Percentiles rank a stretch among this genome's conserved stretches.
These are phyloP conservation scores for Linum tenue DNA, from an alignment of 345 rosid genomes.

Conservation along the genomic window DNA sequence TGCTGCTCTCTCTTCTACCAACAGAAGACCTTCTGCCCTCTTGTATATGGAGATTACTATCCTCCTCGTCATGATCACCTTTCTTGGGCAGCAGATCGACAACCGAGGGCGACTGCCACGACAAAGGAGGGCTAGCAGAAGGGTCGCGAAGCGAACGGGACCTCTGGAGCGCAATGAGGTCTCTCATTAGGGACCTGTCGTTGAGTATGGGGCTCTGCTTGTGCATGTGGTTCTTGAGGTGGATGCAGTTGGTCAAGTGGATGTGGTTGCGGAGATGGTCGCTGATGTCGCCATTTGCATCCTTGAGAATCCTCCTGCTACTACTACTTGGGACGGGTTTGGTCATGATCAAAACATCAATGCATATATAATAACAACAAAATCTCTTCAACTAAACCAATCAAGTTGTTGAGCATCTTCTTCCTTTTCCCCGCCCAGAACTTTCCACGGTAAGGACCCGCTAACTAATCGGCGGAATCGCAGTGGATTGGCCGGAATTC, in stretches of 20 bases:
- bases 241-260: slow-evolving; percentile 92
- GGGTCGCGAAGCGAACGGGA: slow-evolving; percentile 90
- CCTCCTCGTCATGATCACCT: slow-evolving; percentile 31
- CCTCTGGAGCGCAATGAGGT: slow-evolving; percentile 78
- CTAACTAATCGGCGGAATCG: no score
- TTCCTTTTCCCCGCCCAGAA: background rate
- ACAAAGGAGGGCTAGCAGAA: slow-evolving; percentile 76
- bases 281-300: slow-evolving; percentile 74
- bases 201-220: slow-evolving; percentile 77
- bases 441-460: background rate
- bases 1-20: slow-evolving; percentile 38
- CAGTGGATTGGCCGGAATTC: background rate
- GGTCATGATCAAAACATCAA: slow-evolving; percentile 55
- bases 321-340: slow-evolving; percentile 37
- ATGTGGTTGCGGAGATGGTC: slow-evolving; percentile 95
- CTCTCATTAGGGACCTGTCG: slow-evolving; percentile 83
- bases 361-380: slow-evolving; percentile 11
- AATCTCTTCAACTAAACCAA: slow-evolving; percentile 9
- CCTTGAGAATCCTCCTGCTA: slow-evolving; percentile 64
- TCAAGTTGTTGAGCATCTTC: background rate
- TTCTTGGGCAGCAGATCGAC: slow-evolving; percentile 55
- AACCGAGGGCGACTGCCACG: slow-evolving; percentile 77
- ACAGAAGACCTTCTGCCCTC: slow-evolving; percentile 61
- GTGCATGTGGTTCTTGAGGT: slow-evolving; percentile 97
- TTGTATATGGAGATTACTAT: slow-evolving; percentile 5